A percentile compares a stretch with the other conserved stretches of the same genome.
Conservation (phyloP, 805 yeast species). For the Candida xiaguanensis region DNA sequence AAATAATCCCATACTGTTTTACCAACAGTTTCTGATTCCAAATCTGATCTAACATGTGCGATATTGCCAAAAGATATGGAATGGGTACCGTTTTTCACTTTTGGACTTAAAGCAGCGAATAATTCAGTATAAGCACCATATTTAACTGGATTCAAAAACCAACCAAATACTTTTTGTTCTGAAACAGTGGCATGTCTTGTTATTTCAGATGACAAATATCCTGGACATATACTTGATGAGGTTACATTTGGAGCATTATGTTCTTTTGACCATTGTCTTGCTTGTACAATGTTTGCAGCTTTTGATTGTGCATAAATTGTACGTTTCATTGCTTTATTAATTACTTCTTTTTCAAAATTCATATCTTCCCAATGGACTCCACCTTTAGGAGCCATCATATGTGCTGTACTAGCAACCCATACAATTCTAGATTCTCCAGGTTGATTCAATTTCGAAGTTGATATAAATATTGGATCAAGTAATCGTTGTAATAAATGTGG, state of each 20-base stretch:
- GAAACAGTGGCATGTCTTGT: conserved; percentile 16
- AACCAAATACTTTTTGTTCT: conserved; percentile 2
- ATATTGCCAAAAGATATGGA: conserved; percentile 32
- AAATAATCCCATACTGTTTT: conserved; percentile 8
- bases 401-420: conserved; percentile 43
- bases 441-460: conserved; percentile 20
- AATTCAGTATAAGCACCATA: conserved; percentile 44
- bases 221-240: conserved; percentile 40
- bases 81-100: conserved; percentile 30
- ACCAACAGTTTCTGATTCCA: background rate
- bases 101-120: conserved; percentile 40
- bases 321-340: conserved; percentile 8
- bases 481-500: conserved; percentile 11
- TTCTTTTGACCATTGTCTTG: conserved; percentile 29
- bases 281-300: conserved; percentile 35
- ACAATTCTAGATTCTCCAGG: conserved; percentile 33
- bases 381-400: conserved; percentile 21
- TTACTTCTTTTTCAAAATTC: conserved; percentile 14
- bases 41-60: conserved; percentile 4
- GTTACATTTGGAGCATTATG: conserved; percentile 24
- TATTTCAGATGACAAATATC: conserved; percentile 32
- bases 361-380: conserved; percentile 35
- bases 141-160: conserved; percentile 17
- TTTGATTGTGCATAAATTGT: conserved; percentile 41
- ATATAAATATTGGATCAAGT: conserved; percentile 10